A percentile compares a stretch with the other conserved stretches of the same genome.
Conservation (phyloP, 331 rosid genomes). For the Stylosanthes scabra region DNA sequence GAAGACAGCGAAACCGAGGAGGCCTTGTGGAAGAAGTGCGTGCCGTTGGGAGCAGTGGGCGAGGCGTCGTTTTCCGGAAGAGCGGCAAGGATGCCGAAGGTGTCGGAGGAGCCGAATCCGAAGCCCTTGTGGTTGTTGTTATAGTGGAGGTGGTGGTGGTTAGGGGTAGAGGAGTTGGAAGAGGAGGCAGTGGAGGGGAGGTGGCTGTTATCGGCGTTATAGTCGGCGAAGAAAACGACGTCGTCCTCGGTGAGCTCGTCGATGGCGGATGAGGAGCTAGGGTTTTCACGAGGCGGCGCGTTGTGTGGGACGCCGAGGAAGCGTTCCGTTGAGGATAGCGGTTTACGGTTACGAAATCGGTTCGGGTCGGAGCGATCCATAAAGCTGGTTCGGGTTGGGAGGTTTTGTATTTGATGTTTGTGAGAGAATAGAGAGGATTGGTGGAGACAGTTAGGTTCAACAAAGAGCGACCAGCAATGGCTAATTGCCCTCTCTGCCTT, state of each 20-base stretch:
- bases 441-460: too few relatives aligned
- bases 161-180: constrained; percentile 42
- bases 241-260: constrained; percentile 79
- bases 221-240: constrained; percentile 63
- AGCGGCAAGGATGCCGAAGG: constrained; percentile 84
- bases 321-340: constrained; percentile 55
- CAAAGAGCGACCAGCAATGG: neutral
- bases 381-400: constrained; percentile 12
- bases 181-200: constrained; percentile 44
- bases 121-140: constrained; percentile 48
- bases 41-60: constrained; percentile 37
- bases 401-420: neutral
- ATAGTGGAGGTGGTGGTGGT: constrained; percentile 1
- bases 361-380: constrained; percentile 57
- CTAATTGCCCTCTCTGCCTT: constrained; percentile 5
- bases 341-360: constrained; percentile 48
- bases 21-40: constrained; percentile 61
- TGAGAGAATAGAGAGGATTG: neutral
- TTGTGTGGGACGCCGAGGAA: constrained; percentile 54
- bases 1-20: constrained; percentile 52
- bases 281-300: constrained; percentile 24
- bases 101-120: constrained; percentile 48
- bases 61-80: constrained; percentile 63
- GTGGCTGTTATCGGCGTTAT: constrained; percentile 44
- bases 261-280: constrained; percentile 23